phyloP scores from a whole-genome alignment of 805 yeast genomes.

The Yarrowia osloensis region DNA sequence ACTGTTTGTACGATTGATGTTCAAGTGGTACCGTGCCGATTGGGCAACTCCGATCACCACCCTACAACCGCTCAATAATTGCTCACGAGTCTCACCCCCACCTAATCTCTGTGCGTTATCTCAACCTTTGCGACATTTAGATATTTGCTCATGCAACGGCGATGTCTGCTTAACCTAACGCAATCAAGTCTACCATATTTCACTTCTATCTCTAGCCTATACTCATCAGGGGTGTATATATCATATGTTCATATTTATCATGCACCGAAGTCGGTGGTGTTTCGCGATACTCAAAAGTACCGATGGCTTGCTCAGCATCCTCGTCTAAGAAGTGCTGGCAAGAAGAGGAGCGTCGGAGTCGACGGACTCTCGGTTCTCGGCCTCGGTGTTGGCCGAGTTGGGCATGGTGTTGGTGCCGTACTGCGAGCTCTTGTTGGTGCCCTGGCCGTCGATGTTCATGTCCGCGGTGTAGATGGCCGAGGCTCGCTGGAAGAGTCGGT shows the following conservation, averaged over 20 bases:
- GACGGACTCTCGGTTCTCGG: slow-evolving; percentile 5
- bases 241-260: slow-evolving; percentile 7
- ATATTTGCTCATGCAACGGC: background rate
- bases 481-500: slow-evolving; percentile 28
- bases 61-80: background rate
- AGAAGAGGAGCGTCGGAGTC: slow-evolving; percentile 20
- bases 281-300: background rate
- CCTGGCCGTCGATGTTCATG: slow-evolving; percentile 14
- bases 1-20: no score
- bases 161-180: background rate
- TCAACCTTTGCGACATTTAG: background rate
- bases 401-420: slow-evolving; percentile 15
- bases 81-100: background rate
- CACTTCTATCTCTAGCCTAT: no score
- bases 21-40: no score
- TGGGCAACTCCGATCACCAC: no score
- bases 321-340: slow-evolving; percentile 1
- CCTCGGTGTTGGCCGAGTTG: slow-evolving; percentile 11
- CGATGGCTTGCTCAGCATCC: no score
- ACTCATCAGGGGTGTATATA: slow-evolving; percentile 2
- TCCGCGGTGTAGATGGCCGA: slow-evolving; percentile 17
- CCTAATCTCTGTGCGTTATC: background rate
- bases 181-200: no score
- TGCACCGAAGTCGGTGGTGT: background rate
- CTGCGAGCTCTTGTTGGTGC: slow-evolving; percentile 15